Conservation (phyloP, 257 asterid genomes). For the Forsythia viridissima region DNA sequence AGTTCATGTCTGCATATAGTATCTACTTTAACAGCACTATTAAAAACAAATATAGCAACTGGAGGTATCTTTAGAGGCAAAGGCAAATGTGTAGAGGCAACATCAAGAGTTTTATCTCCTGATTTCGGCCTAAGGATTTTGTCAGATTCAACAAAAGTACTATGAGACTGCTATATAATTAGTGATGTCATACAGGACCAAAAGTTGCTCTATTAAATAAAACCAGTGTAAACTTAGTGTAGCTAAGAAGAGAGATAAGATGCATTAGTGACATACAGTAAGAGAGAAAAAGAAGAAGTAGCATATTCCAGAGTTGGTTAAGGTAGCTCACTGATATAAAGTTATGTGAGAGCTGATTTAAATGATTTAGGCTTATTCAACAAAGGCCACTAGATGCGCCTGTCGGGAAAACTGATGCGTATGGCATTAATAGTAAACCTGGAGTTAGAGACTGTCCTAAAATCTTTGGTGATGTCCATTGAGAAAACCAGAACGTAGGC, state of each 20-base stretch:
- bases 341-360: neutral
- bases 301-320: neutral
- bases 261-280: neutral
- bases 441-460: neutral
- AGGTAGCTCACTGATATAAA: neutral
- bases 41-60: no score
- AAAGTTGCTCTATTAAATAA: neutral
- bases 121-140: neutral
- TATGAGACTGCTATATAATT: neutral
- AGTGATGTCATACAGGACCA: neutral
- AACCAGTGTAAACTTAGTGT: neutral
- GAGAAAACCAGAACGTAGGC: neutral
- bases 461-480: neutral
- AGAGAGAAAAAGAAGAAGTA: neutral
- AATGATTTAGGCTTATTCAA: neutral
- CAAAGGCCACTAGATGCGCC: neutral
- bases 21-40: no score
- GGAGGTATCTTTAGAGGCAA: neutral
- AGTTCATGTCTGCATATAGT: no score
- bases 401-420: neutral
- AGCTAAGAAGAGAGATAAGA: neutral
- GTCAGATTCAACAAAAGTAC: neutral
- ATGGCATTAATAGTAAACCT: neutral
- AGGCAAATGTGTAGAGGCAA: slow-evolving; percentile 3
- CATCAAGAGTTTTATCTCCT: neutral